Evolutionary conservation across 768 basidiomycete species (phyloP).

Genomic region (Hygrocybe coccinea): DNA sequence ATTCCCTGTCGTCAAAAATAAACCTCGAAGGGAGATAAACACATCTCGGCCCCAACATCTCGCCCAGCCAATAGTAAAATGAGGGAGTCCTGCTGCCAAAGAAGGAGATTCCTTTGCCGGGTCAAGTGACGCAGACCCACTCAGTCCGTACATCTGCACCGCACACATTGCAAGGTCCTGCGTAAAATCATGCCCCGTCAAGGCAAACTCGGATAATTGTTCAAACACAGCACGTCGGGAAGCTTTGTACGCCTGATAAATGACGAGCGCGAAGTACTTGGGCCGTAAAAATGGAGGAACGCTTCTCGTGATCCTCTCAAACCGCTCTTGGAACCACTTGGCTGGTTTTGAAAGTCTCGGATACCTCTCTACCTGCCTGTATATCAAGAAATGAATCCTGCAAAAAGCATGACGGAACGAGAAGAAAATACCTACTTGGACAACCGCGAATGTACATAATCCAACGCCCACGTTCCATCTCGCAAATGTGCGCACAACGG

Average conservation of each 20-base stretch:
- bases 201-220: conserved; percentile 83
- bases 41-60: conserved; percentile 95
- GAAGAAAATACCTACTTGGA: conserved; percentile 48
- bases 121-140: conserved; percentile 86
- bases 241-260: conserved; percentile 90
- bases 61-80: conserved; percentile 91
- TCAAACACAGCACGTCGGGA: conserved; percentile 78
- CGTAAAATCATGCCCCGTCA: conserved; percentile 80
- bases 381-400: conserved; percentile 11
- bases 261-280: conserved; percentile 90
- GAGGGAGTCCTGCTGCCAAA: conserved; percentile 91
- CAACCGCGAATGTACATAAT: conserved; percentile 75
- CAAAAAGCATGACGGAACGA: neutral
- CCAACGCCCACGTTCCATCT: conserved; percentile 86
- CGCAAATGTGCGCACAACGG: conserved; percentile 83
- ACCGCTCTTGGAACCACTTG: conserved; percentile 83
- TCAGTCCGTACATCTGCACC: conserved; percentile 86
- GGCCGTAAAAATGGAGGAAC: conserved; percentile 88
- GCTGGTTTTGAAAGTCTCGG: conserved; percentile 69
- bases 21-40: conserved; percentile 88
- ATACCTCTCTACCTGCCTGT: conserved; percentile 55
- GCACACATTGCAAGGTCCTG: conserved; percentile 84
- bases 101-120: conserved; percentile 67
- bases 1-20: conserved; percentile 91
- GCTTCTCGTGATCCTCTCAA: conserved; percentile 67